A percentile compares a stretch with the other conserved stretches of the same genome.
Evolutionary conservation across 169 alveolate species (phyloP).

Genomic region (Cryptosporidium parvum): DNA sequence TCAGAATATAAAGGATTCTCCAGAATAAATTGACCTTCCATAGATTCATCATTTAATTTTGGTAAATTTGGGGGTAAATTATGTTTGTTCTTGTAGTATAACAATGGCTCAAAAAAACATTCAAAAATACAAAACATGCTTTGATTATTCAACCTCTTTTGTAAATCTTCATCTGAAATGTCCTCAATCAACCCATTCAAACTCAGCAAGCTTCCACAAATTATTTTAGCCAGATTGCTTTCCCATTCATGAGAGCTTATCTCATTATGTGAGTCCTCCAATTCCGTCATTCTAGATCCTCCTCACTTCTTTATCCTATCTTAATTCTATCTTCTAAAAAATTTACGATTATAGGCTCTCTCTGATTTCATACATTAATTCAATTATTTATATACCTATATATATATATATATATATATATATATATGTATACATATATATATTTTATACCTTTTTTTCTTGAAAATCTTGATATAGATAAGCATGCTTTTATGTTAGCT

Average conservation of each 20-base stretch:
- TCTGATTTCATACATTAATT: neutral
- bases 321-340: conserved; percentile 6
- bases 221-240: conserved; percentile 47
- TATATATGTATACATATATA: too few relatives aligned
- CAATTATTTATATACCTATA: neutral
- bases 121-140: conserved; percentile 21
- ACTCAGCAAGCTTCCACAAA: conserved; percentile 54
- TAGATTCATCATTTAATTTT: neutral
- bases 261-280: conserved; percentile 16
- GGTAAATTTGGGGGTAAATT: conserved; percentile 36
- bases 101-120: conserved; percentile 56
- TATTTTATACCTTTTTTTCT: neutral
- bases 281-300: conserved; percentile 7
- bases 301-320: neutral
- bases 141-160: neutral
- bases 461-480: conserved; percentile 16
- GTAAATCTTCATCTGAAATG: conserved; percentile 28
- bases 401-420: neutral
- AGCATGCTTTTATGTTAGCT: conserved; percentile 63
- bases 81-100: conserved; percentile 43
- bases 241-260: conserved; percentile 73
- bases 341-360: neutral
- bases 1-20: conserved; percentile 5
- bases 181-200: conserved; percentile 31
- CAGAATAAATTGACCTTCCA: neutral